Conservation (phyloP, 1,284 basidiomycete species). For the Marasmius fiardii region DNA sequence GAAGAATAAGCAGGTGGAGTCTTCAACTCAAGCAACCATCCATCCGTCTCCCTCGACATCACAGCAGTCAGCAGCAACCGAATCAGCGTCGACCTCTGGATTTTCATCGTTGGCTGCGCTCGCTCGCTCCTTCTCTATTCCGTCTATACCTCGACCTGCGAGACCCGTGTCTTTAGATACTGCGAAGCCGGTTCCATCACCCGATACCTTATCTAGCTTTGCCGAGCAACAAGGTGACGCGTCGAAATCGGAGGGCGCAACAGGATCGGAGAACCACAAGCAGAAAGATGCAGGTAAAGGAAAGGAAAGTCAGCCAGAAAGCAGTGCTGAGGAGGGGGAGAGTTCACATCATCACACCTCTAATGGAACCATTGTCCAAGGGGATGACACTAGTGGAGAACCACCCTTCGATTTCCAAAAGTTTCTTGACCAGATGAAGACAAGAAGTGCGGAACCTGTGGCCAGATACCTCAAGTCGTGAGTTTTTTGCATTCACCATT, state of each 20-base stretch:
- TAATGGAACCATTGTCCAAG: not conserved
- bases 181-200: constrained; percentile 50
- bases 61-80: constrained; percentile 8
- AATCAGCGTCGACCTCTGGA: constrained; percentile 27
- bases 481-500: constrained; percentile 26
- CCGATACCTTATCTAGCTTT: constrained; percentile 51
- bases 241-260: not conserved
- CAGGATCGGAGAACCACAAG: constrained; percentile 21
- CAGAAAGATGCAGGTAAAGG: constrained; percentile 9
- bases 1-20: not conserved
- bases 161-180: constrained; percentile 58
- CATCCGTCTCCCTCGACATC: constrained; percentile 4
- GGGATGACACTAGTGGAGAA: constrained; percentile 18
- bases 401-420: constrained; percentile 79
- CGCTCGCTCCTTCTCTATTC: constrained; percentile 60
- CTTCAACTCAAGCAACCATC: not conserved
- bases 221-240: constrained; percentile 42
- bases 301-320: constrained; percentile 10
- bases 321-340: not conserved
- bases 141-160: constrained; percentile 34
- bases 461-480: constrained; percentile 91
- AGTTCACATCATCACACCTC: not conserved
- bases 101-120: constrained; percentile 63
- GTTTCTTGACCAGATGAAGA: constrained; percentile 91
- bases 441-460: constrained; percentile 80